phyloP scores from a whole-genome alignment of 768 basidiomycete genomes.

The Leucogyrophana mollusca region DNA sequence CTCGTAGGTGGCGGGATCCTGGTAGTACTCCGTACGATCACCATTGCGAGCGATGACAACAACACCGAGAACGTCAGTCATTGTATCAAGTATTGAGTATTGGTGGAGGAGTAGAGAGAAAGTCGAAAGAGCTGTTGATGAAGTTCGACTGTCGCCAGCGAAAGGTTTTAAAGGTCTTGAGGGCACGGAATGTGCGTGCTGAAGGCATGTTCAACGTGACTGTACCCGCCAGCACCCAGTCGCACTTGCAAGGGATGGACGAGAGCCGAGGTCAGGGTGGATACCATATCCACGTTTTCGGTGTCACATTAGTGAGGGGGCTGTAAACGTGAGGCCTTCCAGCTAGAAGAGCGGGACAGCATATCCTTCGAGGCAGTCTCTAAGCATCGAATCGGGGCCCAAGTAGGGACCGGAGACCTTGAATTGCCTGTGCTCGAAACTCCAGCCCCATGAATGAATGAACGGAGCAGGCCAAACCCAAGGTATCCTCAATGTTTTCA shows the following conservation, averaged over 20 bases:
- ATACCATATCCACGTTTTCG: conserved; percentile 18
- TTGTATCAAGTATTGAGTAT: conserved; percentile 4
- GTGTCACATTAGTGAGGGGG: conserved; percentile 22
- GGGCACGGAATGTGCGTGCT: conserved; percentile 25
- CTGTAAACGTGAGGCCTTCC: conserved; percentile 33
- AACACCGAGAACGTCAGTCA: conserved; percentile 67
- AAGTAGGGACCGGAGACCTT: neutral
- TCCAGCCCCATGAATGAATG: neutral
- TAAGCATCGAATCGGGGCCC: too few species aligned
- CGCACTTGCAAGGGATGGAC: conserved; percentile 4
- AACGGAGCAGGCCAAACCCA: neutral
- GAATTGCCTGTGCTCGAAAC: neutral
- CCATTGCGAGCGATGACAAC: conserved; percentile 79
- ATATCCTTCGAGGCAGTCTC: too few species aligned
- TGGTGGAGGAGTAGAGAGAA: conserved; percentile 8
- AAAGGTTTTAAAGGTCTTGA: conserved; percentile 22
- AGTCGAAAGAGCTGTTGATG: conserved; percentile 16
- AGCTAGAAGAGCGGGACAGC: conserved; percentile 15
- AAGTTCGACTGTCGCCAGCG: conserved; percentile 4
- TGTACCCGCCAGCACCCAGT: neutral
- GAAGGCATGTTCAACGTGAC: conserved; percentile 16
- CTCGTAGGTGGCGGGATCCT: conserved; percentile 69
- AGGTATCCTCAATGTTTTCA: conserved; percentile 1
- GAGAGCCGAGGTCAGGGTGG: conserved; percentile 25
- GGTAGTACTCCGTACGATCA: conserved; percentile 66